Conservation (phyloP, 768 basidiomycete species). For the Omphalotus guepiniiformis region DNA sequence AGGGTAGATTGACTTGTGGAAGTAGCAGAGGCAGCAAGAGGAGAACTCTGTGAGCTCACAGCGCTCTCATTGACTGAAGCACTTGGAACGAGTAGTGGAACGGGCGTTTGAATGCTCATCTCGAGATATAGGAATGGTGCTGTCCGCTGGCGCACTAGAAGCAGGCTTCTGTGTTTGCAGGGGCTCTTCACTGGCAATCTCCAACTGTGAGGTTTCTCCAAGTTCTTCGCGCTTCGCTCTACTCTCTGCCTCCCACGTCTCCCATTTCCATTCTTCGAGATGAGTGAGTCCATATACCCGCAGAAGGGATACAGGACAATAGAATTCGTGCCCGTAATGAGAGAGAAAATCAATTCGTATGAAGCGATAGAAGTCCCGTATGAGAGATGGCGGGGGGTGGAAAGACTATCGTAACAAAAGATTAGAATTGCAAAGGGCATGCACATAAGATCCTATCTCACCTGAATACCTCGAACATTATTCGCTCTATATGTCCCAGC, state of each 20-base stretch:
- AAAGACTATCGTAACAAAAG: constrained; percentile 51
- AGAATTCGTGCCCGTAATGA: constrained; percentile 93
- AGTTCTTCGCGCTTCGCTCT: constrained; percentile 38
- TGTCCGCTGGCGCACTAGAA: not conserved
- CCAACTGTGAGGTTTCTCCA: constrained; percentile 18
- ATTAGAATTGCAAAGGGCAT: too few relatives aligned
- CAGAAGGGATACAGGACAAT: constrained; percentile 90
- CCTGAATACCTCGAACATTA: constrained; percentile 90
- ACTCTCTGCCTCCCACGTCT: constrained; percentile 74
- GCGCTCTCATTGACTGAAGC: not conserved
- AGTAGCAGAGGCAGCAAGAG: not conserved
- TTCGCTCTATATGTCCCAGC: constrained; percentile 83
- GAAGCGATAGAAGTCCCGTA: constrained; percentile 89
- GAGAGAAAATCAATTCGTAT: constrained; percentile 92
- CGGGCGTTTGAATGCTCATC: not conserved
- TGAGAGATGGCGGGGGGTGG: constrained; percentile 66
- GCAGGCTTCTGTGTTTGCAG: not conserved
- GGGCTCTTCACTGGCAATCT: not conserved
- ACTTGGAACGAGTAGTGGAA: not conserved
- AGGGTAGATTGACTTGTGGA: too few relatives aligned
- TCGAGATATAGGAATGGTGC: not conserved
- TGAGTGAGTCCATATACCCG: constrained; percentile 95
- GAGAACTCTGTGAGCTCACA: not conserved
- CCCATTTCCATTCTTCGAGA: constrained; percentile 95
- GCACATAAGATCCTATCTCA: constrained; percentile 38